Evolutionary conservation across 257 asterid species (phyloP).

Genomic region (Nicotiana benthamiana): DNA sequence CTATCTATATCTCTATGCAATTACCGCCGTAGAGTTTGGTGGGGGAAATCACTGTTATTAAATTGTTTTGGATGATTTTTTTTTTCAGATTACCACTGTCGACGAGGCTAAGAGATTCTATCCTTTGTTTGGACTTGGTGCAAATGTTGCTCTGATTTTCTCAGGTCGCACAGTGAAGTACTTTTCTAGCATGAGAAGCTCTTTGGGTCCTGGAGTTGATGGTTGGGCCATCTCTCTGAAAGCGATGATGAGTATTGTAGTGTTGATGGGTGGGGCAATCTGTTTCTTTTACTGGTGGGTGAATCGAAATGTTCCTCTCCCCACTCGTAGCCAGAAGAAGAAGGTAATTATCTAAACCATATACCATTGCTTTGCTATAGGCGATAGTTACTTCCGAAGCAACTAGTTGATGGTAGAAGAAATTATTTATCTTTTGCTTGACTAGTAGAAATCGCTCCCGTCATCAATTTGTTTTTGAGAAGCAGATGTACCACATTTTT

Average conservation of each 20-base stretch:
- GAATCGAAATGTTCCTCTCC: constrained; percentile 64
- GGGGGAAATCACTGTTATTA: neutral
- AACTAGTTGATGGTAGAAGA: neutral
- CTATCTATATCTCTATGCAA: neutral
- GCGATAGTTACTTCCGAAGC: neutral
- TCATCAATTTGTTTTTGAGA: neutral
- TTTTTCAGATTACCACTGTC: constrained; percentile 74
- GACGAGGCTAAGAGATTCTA: constrained; percentile 96
- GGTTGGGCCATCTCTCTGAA: constrained; percentile 98
- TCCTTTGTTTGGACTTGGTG: constrained; percentile 96
- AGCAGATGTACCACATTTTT: neutral
- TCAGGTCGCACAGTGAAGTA: constrained; percentile 97
- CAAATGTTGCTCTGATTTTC: constrained; percentile 90
- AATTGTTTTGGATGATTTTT: neutral
- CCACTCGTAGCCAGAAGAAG: constrained; percentile 83
- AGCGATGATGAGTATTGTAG: constrained; percentile 96
- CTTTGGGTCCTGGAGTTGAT: constrained; percentile 90
- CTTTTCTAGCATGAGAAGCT: constrained; percentile 76
- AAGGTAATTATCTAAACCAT: constrained; percentile 40
- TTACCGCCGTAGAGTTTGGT: neutral
- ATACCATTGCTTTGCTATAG: neutral
- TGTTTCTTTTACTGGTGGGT: constrained; percentile 97
- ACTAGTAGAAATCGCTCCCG: neutral
- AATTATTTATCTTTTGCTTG: neutral
- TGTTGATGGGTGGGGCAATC: constrained; percentile 68